Evolutionary conservation across 1,284 basidiomycete genomes (phyloP), one percentile per base, ranked within the genome.

Genomic region (Cryptococcus sp.): DNA sequence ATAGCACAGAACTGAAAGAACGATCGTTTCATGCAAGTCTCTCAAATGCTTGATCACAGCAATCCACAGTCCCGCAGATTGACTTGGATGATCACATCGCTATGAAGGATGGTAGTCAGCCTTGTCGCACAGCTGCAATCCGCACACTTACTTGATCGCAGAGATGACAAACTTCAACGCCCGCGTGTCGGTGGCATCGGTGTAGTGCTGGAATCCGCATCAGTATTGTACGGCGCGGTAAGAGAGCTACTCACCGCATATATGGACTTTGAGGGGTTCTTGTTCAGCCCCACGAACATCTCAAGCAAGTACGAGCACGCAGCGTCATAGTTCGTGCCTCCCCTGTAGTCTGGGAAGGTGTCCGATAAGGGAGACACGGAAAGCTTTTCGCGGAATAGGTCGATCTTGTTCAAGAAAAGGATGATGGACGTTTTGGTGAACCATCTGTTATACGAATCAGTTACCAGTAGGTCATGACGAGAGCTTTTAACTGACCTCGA

Each of bases 341-440:
- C 90, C 20, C 72, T 79, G 80, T 86, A 92, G 25, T 81, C 80
- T 15, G 91, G 89, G 86, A 97, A 97, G 81, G 92, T 95, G 76
- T 91, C 86, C 25, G 85, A 85, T 55, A 97, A 76, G 2, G 93
- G 93, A 50, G 91, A 94, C 54, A 86, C 82, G 1, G 90, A 89
- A 5, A 98, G 83, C 78, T 97, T 98, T 77, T 93, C 91, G 16
- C 90, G 88, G 81, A 99, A 97, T 55, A 98, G 81, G 80, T 98
- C 94, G 75, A 96, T 96, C 85, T 95, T 94, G 85, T 95, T 93
- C 67, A 93, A 79, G 86, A 93, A 93, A 42, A 81, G 70, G 72
- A 80, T 80, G 62, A 81, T 73, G 15, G 75, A 77, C 40, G 75
- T 76, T 54, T 75, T 75, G 60, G 68, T 71, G 65, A 77, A 77